phyloP scores from a whole-genome alignment of 495 filamentous ascomycete species.

The Pseudotulostoma volvatum region DNA sequence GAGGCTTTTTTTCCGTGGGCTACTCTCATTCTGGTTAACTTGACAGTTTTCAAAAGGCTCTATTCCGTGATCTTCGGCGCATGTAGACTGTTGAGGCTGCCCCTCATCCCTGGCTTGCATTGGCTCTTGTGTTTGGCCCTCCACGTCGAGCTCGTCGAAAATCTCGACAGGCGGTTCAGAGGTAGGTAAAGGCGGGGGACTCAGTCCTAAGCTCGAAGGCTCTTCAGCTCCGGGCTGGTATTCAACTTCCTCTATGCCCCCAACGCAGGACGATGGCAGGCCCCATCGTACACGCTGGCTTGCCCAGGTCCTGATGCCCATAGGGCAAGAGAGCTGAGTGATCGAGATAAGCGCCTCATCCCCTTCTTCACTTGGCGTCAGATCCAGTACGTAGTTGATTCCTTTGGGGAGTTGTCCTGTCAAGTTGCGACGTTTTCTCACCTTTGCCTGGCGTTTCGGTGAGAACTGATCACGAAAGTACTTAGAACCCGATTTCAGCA shows the following conservation, averaged over 20 bases:
- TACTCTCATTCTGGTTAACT: neutral
- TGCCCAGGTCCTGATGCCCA: slow-evolving; percentile 31
- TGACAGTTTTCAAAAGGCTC: neutral
- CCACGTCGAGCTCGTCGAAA: slow-evolving; percentile 5
- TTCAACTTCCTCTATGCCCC: slow-evolving; percentile 20
- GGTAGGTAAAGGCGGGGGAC: no score
- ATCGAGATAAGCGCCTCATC: slow-evolving; percentile 41
- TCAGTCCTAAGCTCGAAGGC: neutral
- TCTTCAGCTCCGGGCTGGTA: neutral
- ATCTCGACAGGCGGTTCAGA: neutral
- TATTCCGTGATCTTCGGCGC: no score
- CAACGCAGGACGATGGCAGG: slow-evolving; percentile 23
- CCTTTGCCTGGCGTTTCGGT: slow-evolving; percentile 16
- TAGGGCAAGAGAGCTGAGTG: slow-evolving; percentile 40
- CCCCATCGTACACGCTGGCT: slow-evolving; percentile 25
- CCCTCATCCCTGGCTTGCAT: neutral
- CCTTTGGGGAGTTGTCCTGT: slow-evolving; percentile 17
- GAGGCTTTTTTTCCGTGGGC: slow-evolving; percentile 3
- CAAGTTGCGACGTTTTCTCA: slow-evolving; percentile 18
- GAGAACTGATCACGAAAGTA: slow-evolving; percentile 33
- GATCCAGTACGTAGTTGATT: slow-evolving; percentile 42
- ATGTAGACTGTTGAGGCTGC: neutral
- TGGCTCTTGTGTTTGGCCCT: slow-evolving; percentile 14
- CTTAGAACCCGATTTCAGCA: slow-evolving; percentile 30
- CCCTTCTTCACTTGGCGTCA: slow-evolving; percentile 42